Base-by-base conservation (phyloP, 2,329 filamentous ascomycete genomes). In the Diaporthe destruens region DNA sequence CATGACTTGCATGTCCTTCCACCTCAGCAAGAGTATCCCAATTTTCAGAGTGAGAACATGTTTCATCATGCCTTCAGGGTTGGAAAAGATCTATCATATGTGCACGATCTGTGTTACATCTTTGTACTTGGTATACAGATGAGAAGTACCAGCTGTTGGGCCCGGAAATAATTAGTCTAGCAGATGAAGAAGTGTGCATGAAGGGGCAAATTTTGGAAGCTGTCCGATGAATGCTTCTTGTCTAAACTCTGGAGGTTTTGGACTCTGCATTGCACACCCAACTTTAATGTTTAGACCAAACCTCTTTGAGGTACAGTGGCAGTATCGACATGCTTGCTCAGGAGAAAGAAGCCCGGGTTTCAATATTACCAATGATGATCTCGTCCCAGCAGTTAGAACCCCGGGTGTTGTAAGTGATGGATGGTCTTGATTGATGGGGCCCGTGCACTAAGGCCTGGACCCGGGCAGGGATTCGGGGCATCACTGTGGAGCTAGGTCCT, bases 361-460 rank as follows among this genome's bases (percentile, higher is more conserved):
- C 44, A 18, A n/a, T n/a, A n/a, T n/a, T n/a, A n/a, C n/a, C n/a
- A n/a, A n/a, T n/a, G n/a, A n/a, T n/a, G n/a, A n/a, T n/a, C n/a
- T n/a, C n/a, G n/a, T n/a, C n/a, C n/a, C n/a, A n/a, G n/a, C n/a
- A n/a, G n/a, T n/a, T n/a, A n/a, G n/a, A n/a, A n/a, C n/a, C n/a
- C n/a, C n/a, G n/a, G n/a, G n/a, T n/a, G 47, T 51, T 51, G 20
- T n/a, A 49, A 23, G n/a, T 49, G 47, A 23, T 51, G 3, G 47
- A 23, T 23, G n/a, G 47, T 6, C 47, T 94, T 47, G 20, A 18
- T 20, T 89, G 83, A 34, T 32, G 11, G 72, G 73, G 73, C 54
- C 71, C 67, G 73, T 74, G 73, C 73, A 44, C 44, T 23, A 7
- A 20, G 36, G 49, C 51, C 39, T 53, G 55, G 29, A 18, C 42